These are phyloP conservation scores for Teratosphaeria zuluensis DNA, from an alignment of 2,329 filamentous ascomycete species.

Conservation along the genomic window DNA sequence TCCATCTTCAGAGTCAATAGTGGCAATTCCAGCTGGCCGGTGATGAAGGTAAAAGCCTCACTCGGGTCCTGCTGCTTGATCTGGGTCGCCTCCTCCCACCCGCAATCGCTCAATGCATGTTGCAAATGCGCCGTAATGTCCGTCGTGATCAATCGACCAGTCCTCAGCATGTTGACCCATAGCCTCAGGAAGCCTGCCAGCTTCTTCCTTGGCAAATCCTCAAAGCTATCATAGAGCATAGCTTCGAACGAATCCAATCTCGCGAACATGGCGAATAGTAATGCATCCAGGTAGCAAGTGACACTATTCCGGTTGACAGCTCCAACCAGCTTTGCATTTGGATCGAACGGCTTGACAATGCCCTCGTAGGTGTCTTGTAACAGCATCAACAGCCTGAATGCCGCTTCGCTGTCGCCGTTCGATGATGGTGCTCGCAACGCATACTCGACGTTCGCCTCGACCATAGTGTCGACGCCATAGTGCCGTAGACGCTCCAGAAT, in stretches of 20 bases:
- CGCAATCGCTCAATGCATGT: slow-evolving; percentile 70
- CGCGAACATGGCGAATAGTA: slow-evolving; percentile 94
- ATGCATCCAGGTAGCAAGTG: slow-evolving; percentile 87
- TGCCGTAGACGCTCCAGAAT: slow-evolving; percentile 44
- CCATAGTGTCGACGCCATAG: slow-evolving; percentile 45
- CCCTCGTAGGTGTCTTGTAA: slow-evolving; percentile 75
- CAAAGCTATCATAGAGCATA: slow-evolving; percentile 72
- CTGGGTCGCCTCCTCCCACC: slow-evolving; percentile 71
- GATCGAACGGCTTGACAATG: slow-evolving; percentile 64
- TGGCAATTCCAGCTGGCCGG: slow-evolving; percentile 76
- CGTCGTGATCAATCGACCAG: slow-evolving; percentile 71
- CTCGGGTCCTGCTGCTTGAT: slow-evolving; percentile 89
- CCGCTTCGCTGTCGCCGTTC: slow-evolving; percentile 60
- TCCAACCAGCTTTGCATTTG: slow-evolving; percentile 63
- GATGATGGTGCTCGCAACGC: slow-evolving; percentile 54
- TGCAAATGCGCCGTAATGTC: slow-evolving; percentile 81
- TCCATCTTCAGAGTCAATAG: slow-evolving; percentile 87
- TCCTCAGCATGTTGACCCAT: slow-evolving; percentile 87
- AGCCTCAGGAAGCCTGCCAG: slow-evolving; percentile 70
- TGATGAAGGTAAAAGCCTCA: slow-evolving; percentile 91
- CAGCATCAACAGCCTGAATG: slow-evolving; percentile 65
- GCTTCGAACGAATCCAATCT: slow-evolving; percentile 84
- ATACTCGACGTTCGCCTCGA: slow-evolving; percentile 54
- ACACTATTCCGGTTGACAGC: slow-evolving; percentile 78
- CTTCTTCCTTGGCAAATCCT: slow-evolving; percentile 61